Base-by-base conservation (phyloP, 164 flowering plant species). In the Saururus chinensis region DNA sequence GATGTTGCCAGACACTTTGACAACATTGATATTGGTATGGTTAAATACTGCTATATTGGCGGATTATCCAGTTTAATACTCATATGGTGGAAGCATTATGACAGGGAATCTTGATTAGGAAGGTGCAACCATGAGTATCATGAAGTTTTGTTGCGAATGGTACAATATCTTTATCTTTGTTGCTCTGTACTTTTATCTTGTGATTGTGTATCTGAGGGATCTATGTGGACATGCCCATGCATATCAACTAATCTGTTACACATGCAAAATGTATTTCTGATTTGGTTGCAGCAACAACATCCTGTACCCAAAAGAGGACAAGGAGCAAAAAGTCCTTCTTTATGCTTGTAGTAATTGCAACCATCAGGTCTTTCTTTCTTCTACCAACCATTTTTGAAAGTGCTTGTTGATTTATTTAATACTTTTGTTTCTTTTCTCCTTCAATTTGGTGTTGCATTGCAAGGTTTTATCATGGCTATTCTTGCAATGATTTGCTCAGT, bases 101-200 rank as follows among this genome's bases (percentile, higher is more conserved):
- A 30, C 4, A 30, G 37, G 37, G 37, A 30, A 6, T 30, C 6
- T 30, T 30, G 37, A 30, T 30, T 30, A 30, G 6, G 19, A 19
- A 6, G 14, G 19, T 45, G 58, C 60, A 64, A 26, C 21, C 60
- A 88, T 88, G 98, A 91, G 98, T 91, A 84, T 96, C 68, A 91
- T 91, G 96, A 88, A 88, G 63, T 91, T 88, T 71, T 88, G 95
- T 80, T 86, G 92, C 42, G 98, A 88, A 76, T 91, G 95, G 98
- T 91, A 1, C 16, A 49, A 17, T 11, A 22, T 30, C 4, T 25
- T 19, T 21, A 42, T 21, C 25, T 45, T 12, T 45, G 7, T 8
- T 45, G 49, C 14, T 7, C 49, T 17, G n/a, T n/a, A n/a, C n/a
- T 45, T 12, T 12, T 7, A 45, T 17, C 14, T 45, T 45, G 49